Evolutionary conservation across 2,329 filamentous ascomycete species (phyloP), one percentile per base, ranked within the genome.

Genomic region (Anisogramma anomala): DNA sequence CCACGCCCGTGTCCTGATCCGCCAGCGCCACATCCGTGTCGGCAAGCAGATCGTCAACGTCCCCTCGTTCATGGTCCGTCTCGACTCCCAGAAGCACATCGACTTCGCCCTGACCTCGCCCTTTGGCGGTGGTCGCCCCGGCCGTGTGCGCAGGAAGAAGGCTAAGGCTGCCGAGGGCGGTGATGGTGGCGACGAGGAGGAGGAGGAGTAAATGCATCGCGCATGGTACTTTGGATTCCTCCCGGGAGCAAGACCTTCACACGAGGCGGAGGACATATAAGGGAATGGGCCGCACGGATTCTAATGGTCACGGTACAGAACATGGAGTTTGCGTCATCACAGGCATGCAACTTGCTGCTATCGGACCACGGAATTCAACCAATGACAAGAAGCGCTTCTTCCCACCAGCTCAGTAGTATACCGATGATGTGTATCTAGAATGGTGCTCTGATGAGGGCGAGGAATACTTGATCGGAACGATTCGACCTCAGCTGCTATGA

Each of bases 11-110:
- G 91, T 98, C 64, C 81, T 98, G 60, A 98, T 98, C 77, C 87
- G 86, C 68, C 91, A 98, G 79, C 84, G 91, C 65, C 91, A 98
- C 79, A 98, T 98, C 74, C 91, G 88, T 65, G 91, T 98, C 65
- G 91, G 91, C 72, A 98, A 98, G 85, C 91, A 98, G 79, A 96
- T 98, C 66, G 91, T 98, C 79, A 98, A 98, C 72, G 91, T 98
- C 48, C 91, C 91, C 54, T 96, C 89, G 42, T 98, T 94, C 83
- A 83, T 98, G 66, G 91, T 98, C 69, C 91, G 91, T 73, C 86
- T 98, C 63, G 91, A 98, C 78, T 95, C 88, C 61, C 91, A 98
- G 82, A 98, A 98, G 85, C 91, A 98, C 83, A 96, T 98, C 62
- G 91, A 98, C 78, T 96, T 98, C 68, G 78, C 91, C 51, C 80